phyloP scores from a whole-genome alignment of 2,329 filamentous ascomycete species.

The Claviceps humidiphila region DNA sequence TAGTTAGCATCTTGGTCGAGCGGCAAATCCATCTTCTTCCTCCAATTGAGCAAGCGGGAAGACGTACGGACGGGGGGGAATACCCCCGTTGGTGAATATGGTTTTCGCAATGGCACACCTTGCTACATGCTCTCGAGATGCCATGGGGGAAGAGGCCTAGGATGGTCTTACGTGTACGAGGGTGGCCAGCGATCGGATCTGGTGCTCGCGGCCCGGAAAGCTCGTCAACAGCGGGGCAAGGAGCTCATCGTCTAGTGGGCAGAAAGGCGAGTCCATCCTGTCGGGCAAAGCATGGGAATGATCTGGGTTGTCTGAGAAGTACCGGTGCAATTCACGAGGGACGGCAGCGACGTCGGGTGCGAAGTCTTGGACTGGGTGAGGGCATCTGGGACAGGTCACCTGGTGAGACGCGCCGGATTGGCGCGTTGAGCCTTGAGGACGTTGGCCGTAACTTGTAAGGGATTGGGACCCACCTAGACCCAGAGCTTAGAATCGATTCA shows the following conservation, averaged over 20 bases:
- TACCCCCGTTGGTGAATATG: no score
- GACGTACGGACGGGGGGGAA: no score
- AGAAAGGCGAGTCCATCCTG: constrained; percentile 30
- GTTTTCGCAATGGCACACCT: neutral
- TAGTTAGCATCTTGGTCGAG: neutral
- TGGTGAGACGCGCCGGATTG: neutral
- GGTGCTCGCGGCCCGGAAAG: constrained; percentile 45
- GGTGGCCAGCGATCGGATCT: constrained; percentile 44
- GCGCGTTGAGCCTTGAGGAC: neutral
- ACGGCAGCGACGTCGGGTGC: neutral
- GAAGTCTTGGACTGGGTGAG: neutral
- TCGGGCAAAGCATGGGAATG: neutral
- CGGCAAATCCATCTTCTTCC: neutral
- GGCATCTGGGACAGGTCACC: neutral
- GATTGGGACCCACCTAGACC: neutral
- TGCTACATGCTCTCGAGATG: no score
- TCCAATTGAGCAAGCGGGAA: no score
- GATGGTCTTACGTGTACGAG: constrained; percentile 34
- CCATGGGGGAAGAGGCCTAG: neutral
- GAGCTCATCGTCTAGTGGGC: constrained; percentile 38
- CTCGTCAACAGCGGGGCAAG: constrained; percentile 29
- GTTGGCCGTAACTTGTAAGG: neutral
- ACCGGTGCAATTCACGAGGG: neutral
- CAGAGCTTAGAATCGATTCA: no score
- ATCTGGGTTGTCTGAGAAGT: neutral